Percentiles rank a stretch among this genome's conserved stretches.
These are phyloP conservation scores for Paraurostyla sp. DNA, from an alignment of 73 alveolate species.

Conservation along the genomic window DNA sequence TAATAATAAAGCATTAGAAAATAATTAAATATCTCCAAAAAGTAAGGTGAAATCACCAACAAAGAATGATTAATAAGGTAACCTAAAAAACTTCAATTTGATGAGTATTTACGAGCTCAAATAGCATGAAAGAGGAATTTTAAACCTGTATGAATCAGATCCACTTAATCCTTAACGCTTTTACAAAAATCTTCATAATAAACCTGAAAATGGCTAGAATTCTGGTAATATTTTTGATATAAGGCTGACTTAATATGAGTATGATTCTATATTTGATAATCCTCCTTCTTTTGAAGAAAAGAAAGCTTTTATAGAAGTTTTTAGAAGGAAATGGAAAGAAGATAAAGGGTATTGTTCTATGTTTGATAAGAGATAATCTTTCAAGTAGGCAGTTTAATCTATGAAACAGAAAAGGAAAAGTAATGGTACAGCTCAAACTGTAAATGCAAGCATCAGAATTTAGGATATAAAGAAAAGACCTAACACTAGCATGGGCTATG, in stretches of 20 bases:
- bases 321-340: constrained; percentile 67
- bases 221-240: constrained; percentile 57
- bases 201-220: constrained; percentile 3
- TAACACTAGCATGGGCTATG: neutral
- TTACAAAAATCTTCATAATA: constrained; percentile 11
- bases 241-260: constrained; percentile 54
- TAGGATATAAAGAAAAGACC: constrained; percentile 15
- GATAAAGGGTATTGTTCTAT: constrained; percentile 75
- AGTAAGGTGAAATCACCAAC: neutral
- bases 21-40: neutral
- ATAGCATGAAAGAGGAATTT: constrained; percentile 74
- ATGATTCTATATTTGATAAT: constrained; percentile 67
- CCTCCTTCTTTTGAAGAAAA: constrained; percentile 68
- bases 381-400: constrained; percentile 1
- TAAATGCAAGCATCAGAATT: too few relatives aligned
- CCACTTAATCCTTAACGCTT: neutral
- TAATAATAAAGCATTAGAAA: neutral
- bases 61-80: neutral
- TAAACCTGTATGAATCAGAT: constrained; percentile 55
- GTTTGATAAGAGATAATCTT: constrained; percentile 58
- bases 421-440: neutral
- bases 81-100: neutral
- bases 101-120: constrained; percentile 64
- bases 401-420: neutral
- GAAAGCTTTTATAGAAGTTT: constrained; percentile 68